Conservation (phyloP, 2,329 filamentous ascomycete genomes). For the Penicillium sp. region DNA sequence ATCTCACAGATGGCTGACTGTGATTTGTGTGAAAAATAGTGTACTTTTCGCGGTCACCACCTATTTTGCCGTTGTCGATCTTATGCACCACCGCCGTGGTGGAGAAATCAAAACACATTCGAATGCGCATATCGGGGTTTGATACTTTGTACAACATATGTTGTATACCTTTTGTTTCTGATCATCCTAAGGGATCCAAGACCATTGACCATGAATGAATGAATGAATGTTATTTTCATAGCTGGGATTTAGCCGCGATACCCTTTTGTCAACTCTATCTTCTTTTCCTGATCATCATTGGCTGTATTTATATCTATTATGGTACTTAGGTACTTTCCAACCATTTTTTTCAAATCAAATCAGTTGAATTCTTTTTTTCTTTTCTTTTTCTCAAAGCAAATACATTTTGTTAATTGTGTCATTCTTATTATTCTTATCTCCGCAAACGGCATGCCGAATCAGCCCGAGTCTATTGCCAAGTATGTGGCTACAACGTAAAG, state of each 20-base stretch:
- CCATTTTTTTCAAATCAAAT: too few species aligned
- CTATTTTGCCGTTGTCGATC: constrained; percentile 49
- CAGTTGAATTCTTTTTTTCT: too few species aligned
- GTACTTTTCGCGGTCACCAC: constrained; percentile 52
- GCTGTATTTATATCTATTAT: too few species aligned
- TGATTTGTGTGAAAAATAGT: constrained; percentile 19
- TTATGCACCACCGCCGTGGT: constrained; percentile 42
- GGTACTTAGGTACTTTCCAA: too few species aligned
- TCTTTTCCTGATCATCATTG: neutral
- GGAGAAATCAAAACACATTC: constrained; percentile 23
- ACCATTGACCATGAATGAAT: too few species aligned
- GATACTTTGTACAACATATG: neutral
- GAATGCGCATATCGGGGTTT: constrained; percentile 25
- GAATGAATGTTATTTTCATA: too few species aligned
- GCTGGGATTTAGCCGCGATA: neutral
- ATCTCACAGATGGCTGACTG: neutral
- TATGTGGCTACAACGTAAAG: neutral
- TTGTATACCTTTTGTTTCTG: too few species aligned
- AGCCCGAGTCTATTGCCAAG: neutral
- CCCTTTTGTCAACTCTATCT: neutral
- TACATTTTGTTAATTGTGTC: too few species aligned
- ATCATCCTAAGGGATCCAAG: too few species aligned
- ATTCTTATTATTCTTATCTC: constrained; percentile 1
- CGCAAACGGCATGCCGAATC: constrained; percentile 2
- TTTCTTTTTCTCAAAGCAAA: too few species aligned